A percentile compares a stretch with the other conserved stretches of the same genome.
Conservation (phyloP, 2,329 filamentous ascomycete genomes). For the Venturia carpophila region DNA sequence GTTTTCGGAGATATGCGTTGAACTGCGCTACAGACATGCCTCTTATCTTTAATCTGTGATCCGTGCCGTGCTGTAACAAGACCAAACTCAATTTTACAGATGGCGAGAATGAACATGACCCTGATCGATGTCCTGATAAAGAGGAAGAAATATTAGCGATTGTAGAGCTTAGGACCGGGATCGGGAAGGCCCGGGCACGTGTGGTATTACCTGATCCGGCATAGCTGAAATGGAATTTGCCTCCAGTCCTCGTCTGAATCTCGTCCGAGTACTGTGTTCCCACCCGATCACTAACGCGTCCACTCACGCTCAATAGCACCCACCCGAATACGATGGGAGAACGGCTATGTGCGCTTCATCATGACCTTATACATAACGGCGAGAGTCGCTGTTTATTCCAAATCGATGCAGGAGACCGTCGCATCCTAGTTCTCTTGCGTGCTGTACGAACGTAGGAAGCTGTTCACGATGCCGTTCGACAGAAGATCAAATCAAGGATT, state of each 20-base stretch:
- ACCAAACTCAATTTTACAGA: no score
- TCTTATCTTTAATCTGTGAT: background rate
- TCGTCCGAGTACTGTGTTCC: background rate
- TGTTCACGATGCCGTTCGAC: constrained; percentile 16
- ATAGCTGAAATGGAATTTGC: no score
- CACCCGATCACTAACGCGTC: background rate
- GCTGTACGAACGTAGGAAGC: constrained; percentile 4
- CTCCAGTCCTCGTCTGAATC: background rate
- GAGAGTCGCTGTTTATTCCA: background rate
- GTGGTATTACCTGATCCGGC: background rate
- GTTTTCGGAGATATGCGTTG: background rate
- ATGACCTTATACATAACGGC: no score
- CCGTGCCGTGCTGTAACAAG: background rate
- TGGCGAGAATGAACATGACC: no score
- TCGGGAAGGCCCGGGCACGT: no score
- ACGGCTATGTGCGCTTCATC: no score
- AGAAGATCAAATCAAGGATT: constrained; percentile 15
- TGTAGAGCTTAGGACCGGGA: no score
- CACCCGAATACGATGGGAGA: no score
- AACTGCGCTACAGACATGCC: background rate
- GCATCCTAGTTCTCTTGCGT: background rate
- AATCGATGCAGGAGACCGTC: background rate
- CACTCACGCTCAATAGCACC: background rate
- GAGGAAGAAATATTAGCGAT: no score
- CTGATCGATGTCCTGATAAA: no score